Conservation (phyloP, 225 moss, liverwort and hornwort genomes). For the Physcomitrium patens region DNA sequence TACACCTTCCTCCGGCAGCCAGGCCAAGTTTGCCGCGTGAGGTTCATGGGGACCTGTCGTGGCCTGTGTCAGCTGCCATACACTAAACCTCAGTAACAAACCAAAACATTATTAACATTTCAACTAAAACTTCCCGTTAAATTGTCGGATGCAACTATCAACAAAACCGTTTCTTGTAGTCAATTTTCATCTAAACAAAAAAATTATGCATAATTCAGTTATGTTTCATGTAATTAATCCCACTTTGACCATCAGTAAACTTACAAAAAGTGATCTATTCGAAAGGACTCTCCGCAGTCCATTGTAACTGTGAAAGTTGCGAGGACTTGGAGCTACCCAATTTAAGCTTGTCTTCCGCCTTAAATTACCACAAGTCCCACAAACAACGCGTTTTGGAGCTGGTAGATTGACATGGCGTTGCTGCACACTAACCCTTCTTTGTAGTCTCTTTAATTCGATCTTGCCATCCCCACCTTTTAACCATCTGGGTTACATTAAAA, state of each 20-base stretch:
- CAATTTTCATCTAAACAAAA: slow-evolving; percentile 5
- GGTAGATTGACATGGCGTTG: slow-evolving; percentile 23
- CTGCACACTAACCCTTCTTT: slow-evolving; percentile 24
- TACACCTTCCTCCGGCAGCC: slow-evolving; percentile 90
- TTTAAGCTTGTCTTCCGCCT: slow-evolving; percentile 48
- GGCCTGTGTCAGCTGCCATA: slow-evolving; percentile 66
- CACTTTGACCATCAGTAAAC: slow-evolving; percentile 14
- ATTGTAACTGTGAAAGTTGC: slow-evolving; percentile 21
- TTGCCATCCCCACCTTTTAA: slow-evolving; percentile 59
- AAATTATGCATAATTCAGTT: not conserved
- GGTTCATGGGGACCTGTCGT: slow-evolving; percentile 94
- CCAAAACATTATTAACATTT: not conserved
- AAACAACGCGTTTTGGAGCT: slow-evolving; percentile 37
- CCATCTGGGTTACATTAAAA: slow-evolving; percentile 62
- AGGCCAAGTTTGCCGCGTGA: slow-evolving; percentile 87
- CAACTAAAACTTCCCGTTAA: not conserved
- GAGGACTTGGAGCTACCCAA: slow-evolving; percentile 49
- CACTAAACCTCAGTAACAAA: slow-evolving; percentile 28
- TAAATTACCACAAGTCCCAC: slow-evolving; percentile 51
- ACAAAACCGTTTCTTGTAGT: not conserved
- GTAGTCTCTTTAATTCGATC: slow-evolving; percentile 31
- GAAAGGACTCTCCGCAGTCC: slow-evolving; percentile 33
- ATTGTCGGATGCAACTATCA: not conserved
- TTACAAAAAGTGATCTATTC: slow-evolving; percentile 61
- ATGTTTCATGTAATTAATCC: not conserved